Percentiles rank a stretch among this genome's conserved stretches.
phyloP scores from a whole-genome alignment of 495 filamentous ascomycete genomes.

The Annulohypoxylon maeteangense region DNA sequence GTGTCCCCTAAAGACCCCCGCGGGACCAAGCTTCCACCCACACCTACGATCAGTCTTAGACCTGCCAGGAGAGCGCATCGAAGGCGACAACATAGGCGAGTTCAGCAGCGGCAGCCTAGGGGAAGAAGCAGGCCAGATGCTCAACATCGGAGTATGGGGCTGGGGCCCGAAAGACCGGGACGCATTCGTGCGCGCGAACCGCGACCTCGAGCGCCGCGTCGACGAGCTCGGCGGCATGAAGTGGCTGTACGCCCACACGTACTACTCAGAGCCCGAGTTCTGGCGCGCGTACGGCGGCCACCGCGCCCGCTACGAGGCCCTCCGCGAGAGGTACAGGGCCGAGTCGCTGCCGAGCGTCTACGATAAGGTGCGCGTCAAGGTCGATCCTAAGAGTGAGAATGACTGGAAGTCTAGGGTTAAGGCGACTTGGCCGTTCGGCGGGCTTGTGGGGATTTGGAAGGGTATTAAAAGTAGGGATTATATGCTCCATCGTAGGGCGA shows the following conservation, averaged over 20 bases:
- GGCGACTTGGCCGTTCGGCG: conserved; percentile 60
- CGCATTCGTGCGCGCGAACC: conserved; percentile 66
- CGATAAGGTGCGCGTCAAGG: conserved; percentile 65
- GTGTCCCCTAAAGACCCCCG: conserved; percentile 62
- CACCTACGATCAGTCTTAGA: conserved; percentile 22
- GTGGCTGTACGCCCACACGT: conserved; percentile 71
- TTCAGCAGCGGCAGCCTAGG: conserved; percentile 9
- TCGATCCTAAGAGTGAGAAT: conserved; percentile 32
- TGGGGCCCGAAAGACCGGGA: conserved; percentile 55
- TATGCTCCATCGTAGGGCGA: conserved; percentile 60
- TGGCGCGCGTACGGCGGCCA: conserved; percentile 63
- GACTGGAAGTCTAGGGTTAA: conserved; percentile 53
- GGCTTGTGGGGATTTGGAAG: conserved; percentile 66
- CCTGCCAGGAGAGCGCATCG: neutral
- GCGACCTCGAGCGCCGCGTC: conserved; percentile 71
- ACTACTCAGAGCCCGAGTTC: conserved; percentile 66
- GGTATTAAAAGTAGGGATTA: conserved; percentile 67
- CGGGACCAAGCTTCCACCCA: conserved; percentile 60
- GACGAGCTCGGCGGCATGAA: conserved; percentile 72
- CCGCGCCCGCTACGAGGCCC: conserved; percentile 60
- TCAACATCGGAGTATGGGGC: conserved; percentile 68
- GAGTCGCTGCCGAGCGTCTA: conserved; percentile 64
- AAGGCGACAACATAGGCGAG: neutral
- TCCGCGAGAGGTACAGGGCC: conserved; percentile 64
- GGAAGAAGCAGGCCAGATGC: conserved; percentile 50